A percentile compares a stretch with the other conserved stretches of the same genome.
Evolutionary conservation across 192 early-diverging fungal genomes (phyloP).

Genomic region (Coemansia furcata): DNA sequence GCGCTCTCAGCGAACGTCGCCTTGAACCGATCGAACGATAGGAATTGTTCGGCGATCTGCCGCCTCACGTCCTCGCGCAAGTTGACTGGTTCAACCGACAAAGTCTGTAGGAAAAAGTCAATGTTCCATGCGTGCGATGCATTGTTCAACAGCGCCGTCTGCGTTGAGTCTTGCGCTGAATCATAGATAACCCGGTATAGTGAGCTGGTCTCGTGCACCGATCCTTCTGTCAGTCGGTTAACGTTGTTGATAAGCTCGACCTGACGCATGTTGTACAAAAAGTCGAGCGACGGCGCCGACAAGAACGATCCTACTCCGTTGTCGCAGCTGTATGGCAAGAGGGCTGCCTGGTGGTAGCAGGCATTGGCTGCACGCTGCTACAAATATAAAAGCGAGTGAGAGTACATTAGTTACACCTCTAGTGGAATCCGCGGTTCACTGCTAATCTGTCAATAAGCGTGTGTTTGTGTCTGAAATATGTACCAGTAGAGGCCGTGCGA

Average conservation of each 20-base stretch:
- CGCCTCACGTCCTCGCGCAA: slow-evolving; percentile 24
- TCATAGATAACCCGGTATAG: slow-evolving; percentile 35
- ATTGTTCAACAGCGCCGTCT: slow-evolving; percentile 39
- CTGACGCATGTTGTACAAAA: slow-evolving; percentile 50
- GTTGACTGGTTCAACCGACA: slow-evolving; percentile 24
- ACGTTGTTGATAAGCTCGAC: slow-evolving; percentile 47
- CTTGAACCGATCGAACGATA: slow-evolving; percentile 45
- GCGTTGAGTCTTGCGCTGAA: slow-evolving; percentile 29
- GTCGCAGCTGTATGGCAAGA: slow-evolving; percentile 30
- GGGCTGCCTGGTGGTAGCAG: slow-evolving; percentile 29
- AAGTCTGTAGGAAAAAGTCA: slow-evolving; percentile 50
- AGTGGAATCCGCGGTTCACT: neutral
- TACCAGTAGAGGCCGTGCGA: slow-evolving; percentile 38
- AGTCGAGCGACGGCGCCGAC: slow-evolving; percentile 38
- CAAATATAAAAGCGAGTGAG: neutral
- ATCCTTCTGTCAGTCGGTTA: slow-evolving; percentile 43
- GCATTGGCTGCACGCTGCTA: slow-evolving; percentile 28
- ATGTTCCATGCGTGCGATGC: slow-evolving; percentile 57
- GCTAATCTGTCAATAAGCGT: neutral
- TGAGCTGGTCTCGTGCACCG: slow-evolving; percentile 37
- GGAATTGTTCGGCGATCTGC: slow-evolving; percentile 34
- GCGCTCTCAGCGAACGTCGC: slow-evolving; percentile 32
- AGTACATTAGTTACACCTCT: neutral
- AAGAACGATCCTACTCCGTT: slow-evolving; percentile 43
- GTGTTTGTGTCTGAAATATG: slow-evolving; percentile 2